These are phyloP conservation scores for Periglandula ipomoeae DNA, from an alignment of 2,329 filamentous ascomycete species.

Conservation along the genomic window DNA sequence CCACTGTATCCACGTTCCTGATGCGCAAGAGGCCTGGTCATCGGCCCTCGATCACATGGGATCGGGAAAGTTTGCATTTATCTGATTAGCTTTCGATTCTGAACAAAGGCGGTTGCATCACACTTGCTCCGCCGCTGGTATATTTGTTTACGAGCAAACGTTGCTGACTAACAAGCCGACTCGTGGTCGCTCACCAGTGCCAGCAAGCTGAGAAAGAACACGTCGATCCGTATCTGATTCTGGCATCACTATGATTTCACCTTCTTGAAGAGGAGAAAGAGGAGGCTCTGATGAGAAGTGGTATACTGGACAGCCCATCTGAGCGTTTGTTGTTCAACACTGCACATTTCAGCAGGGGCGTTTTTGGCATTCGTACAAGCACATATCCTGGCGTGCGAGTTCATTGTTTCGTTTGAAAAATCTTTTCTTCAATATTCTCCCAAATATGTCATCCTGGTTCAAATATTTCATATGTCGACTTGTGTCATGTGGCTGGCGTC, in stretches of 20 bases:
- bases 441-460: neutral
- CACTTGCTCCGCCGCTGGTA: neutral
- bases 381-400: neutral
- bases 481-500: constrained; percentile 7
- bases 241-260: too few relatives aligned
- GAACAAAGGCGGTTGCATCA: neutral
- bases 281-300: neutral
- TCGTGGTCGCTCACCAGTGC: too few relatives aligned
- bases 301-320: neutral
- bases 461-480: neutral
- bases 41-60: constrained; percentile 22
- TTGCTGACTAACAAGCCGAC: too few relatives aligned
- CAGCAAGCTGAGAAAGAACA: too few relatives aligned
- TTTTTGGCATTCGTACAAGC: neutral
- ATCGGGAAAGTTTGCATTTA: constrained; percentile 22
- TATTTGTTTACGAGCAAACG: neutral
- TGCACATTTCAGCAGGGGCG: neutral
- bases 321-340: neutral
- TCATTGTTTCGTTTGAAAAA: constrained; percentile 4
- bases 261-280: too few relatives aligned
- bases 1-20: constrained; percentile 27
- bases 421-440: constrained; percentile 4
- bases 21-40: constrained; percentile 28
- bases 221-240: too few relatives aligned
- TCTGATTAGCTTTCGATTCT: constrained; percentile 16